Percentiles rank a stretch among this genome's conserved stretches.
Evolutionary conservation across 805 yeast genomes (phyloP).

Genomic region (Candida anglica): DNA sequence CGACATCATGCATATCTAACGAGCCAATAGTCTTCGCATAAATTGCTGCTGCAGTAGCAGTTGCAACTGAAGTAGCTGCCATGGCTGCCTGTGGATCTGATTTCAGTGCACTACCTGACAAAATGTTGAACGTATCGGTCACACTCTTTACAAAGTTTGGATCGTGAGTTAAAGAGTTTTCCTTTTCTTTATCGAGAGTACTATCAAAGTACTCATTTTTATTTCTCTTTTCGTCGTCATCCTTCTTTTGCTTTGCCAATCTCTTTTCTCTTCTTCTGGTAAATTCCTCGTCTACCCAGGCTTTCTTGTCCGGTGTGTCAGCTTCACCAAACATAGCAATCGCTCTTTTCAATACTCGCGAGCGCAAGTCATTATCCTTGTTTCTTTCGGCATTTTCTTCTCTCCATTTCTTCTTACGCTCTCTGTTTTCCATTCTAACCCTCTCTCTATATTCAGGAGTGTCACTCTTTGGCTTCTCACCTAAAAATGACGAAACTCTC

Average conservation of each 20-base stretch:
- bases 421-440: slow-evolving; percentile 64
- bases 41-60: slow-evolving; percentile 35
- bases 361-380: slow-evolving; percentile 81
- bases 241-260: slow-evolving; percentile 40
- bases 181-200: neutral
- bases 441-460: slow-evolving; percentile 48
- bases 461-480: slow-evolving; percentile 23
- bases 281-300: slow-evolving; percentile 78
- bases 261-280: slow-evolving; percentile 60
- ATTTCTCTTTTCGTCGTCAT: slow-evolving; percentile 16
- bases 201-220: too few relatives aligned
- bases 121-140: slow-evolving; percentile 32
- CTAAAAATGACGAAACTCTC: slow-evolving; percentile 9
- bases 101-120: slow-evolving; percentile 26
- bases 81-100: slow-evolving; percentile 31
- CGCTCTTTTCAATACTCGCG: slow-evolving; percentile 75
- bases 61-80: slow-evolving; percentile 32
- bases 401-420: slow-evolving; percentile 80
- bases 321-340: slow-evolving; percentile 57
- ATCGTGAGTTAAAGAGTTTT: slow-evolving; percentile 17
- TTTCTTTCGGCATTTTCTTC: slow-evolving; percentile 75
- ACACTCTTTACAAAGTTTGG: slow-evolving; percentile 20
- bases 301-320: slow-evolving; percentile 45
- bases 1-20: slow-evolving; percentile 17
- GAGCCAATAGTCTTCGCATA: slow-evolving; percentile 21